These are phyloP conservation scores for Elsinoe australis DNA, from an alignment of 2,329 filamentous ascomycete genomes.

Conservation along the genomic window DNA sequence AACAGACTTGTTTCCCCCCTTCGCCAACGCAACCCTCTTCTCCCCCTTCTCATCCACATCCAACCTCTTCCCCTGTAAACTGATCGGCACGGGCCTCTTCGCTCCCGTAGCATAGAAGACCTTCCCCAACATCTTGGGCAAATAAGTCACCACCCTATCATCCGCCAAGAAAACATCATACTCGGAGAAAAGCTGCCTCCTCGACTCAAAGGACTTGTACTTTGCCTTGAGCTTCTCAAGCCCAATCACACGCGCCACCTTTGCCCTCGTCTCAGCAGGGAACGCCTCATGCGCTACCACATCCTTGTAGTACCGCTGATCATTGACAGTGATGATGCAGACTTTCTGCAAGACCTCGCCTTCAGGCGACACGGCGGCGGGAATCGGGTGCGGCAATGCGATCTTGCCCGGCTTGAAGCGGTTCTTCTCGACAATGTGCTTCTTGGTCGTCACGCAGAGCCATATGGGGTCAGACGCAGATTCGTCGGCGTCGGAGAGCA, in stretches of 20 bases:
- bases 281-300: conserved; percentile 63
- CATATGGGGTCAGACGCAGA: conserved; percentile 49
- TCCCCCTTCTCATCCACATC: conserved; percentile 45
- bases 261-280: conserved; percentile 41
- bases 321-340: conserved; percentile 78
- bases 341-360: conserved; percentile 48
- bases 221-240: conserved; percentile 79
- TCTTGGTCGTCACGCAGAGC: conserved; percentile 57
- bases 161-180: conserved; percentile 94
- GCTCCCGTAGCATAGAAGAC: conserved; percentile 76
- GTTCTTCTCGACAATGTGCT: conserved; percentile 63
- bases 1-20: conserved; percentile 32
- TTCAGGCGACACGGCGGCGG: conserved; percentile 37
- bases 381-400: conserved; percentile 43
- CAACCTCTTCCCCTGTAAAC: conserved; percentile 51
- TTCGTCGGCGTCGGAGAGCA: conserved; percentile 45
- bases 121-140: conserved; percentile 78
- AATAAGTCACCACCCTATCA: conserved; percentile 64
- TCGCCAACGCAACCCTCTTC: conserved; percentile 38
- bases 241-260: conserved; percentile 60
- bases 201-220: conserved; percentile 81
- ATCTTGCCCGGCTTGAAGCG: conserved; percentile 81
- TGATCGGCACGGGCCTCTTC: conserved; percentile 82
- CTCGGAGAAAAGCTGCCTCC: conserved; percentile 72
- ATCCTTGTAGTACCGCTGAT: conserved; percentile 85